Base-by-base conservation (phyloP, 2,329 filamentous ascomycete species). In the Ophiostoma ulmi region DNA sequence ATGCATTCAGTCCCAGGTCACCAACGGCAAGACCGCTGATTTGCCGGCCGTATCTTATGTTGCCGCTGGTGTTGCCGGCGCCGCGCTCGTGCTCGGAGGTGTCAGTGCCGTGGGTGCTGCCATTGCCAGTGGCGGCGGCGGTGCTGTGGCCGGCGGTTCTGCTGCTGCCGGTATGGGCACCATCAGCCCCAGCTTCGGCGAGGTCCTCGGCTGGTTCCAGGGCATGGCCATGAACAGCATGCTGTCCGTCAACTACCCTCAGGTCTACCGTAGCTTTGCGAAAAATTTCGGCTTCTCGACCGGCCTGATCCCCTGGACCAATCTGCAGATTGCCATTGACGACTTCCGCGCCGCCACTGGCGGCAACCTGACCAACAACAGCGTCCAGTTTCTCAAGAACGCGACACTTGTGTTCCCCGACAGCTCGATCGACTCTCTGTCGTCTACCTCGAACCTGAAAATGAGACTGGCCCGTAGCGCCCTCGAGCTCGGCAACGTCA, bases 211-310 rank as follows among this genome's bases (percentile, higher is more conserved):
- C 73, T 96, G 92, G 87, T 97, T 98, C 80, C 94, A 98, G 80
- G 90, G 91, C 68, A 91, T 98, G 84, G 93, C 95, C 38, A 91
- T 95, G 83, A 97, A 95, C 80, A 94, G 95, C 74, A 98, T 98
- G 95, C 85, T 97, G 78, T 96, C 92, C 72, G 94, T 96, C 76
- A 87, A 90, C 76, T 93, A 97, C 75, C 95, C 95, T 4, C 84
- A 88, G 48, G 88, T 98, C 52, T 98, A 98, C 82, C 88, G 90
- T 75, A 94, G 89, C 78, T 99, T 97, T 80, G 83, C 91, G 73
- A 92, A 92, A 81, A 98, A 98, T 81, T 98, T 99, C 79, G 94
- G 85, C 66, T 98, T 97, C 83, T 94, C 92, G 74, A 91, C 90
- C 38, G 93, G 93, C 68, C 81, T 98, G 71, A 84, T 98, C 71